Conservation (phyloP, 495 filamentous ascomycete genomes). For the Astrothelium subdiscretum region DNA sequence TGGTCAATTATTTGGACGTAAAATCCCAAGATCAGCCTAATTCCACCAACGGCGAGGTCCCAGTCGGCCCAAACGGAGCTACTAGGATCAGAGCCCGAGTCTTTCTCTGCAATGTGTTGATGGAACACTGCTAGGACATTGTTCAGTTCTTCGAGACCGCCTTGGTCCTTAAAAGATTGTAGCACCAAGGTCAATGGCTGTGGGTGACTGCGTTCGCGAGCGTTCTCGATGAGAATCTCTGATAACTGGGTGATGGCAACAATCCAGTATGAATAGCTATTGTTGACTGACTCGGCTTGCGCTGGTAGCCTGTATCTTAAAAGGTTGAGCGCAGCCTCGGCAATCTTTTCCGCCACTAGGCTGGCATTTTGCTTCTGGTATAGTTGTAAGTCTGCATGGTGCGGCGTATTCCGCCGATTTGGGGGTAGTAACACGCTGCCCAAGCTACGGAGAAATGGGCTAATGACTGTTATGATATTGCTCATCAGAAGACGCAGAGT, state of each 20-base stretch:
- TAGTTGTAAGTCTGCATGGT: neutral
- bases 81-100: neutral
- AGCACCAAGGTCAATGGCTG: conserved; percentile 71
- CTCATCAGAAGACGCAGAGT: conserved; percentile 65
- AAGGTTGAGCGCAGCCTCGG: conserved; percentile 55
- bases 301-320: conserved; percentile 33
- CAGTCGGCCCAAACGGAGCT: neutral
- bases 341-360: conserved; percentile 67
- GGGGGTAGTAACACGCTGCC: conserved; percentile 69
- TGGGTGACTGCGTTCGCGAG: conserved; percentile 45
- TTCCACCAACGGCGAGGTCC: conserved; percentile 37
- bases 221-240: conserved; percentile 66
- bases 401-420: conserved; percentile 47
- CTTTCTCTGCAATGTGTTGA: neutral
- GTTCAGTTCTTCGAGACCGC: conserved; percentile 56
- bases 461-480: conserved; percentile 57
- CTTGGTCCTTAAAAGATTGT: conserved; percentile 69
- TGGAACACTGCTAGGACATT: neutral
- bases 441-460: conserved; percentile 66
- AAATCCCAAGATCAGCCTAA: conserved; percentile 75
- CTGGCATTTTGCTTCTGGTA: conserved; percentile 53
- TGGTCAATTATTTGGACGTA: conserved; percentile 63
- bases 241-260: conserved; percentile 65
- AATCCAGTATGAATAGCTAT: conserved; percentile 65
- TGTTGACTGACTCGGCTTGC: conserved; percentile 31